Conservation (phyloP, 1,284 basidiomycete species). For the Cutaneotrichosporon spelunceum region DNA sequence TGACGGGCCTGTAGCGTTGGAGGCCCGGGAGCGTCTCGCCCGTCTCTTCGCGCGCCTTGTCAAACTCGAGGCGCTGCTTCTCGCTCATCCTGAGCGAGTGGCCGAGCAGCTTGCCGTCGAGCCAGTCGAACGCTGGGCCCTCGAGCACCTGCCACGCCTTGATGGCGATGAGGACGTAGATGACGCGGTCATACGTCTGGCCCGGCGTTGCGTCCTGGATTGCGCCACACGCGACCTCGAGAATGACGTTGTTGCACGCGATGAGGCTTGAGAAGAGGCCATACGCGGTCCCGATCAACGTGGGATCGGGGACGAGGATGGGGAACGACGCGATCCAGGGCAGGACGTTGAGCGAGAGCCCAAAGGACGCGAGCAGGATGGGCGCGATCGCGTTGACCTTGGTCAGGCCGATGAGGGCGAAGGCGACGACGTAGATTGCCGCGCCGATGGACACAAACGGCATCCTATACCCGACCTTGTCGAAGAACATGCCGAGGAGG, state of each 20-base stretch:
- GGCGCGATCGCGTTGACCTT: slow-evolving; percentile 44
- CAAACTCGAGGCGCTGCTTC: slow-evolving; percentile 29
- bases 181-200: slow-evolving; percentile 42
- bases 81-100: slow-evolving; percentile 35
- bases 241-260: slow-evolving; percentile 32
- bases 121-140: slow-evolving; percentile 33
- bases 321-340: slow-evolving; percentile 47
- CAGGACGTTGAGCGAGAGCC: slow-evolving; percentile 40
- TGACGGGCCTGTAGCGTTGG: slow-evolving; percentile 6
- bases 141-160: slow-evolving; percentile 44
- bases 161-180: slow-evolving; percentile 48
- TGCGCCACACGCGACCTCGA: slow-evolving; percentile 44
- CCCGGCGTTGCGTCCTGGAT: slow-evolving; percentile 41
- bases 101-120: slow-evolving; percentile 31
- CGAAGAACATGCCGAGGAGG: slow-evolving; percentile 33
- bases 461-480: slow-evolving; percentile 26
- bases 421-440: slow-evolving; percentile 43
- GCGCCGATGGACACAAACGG: slow-evolving; percentile 27
- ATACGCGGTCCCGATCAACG: slow-evolving; percentile 46
- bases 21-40: slow-evolving; percentile 60
- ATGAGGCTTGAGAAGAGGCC: slow-evolving; percentile 38
- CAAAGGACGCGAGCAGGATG: slow-evolving; percentile 42
- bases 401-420: slow-evolving; percentile 44
- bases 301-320: slow-evolving; percentile 43
- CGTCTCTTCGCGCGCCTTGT: slow-evolving; percentile 58